Percentiles rank a stretch among this genome's conserved stretches.
These are phyloP conservation scores for Microascus cirrosus DNA, from an alignment of 2,329 filamentous ascomycete species.

Conservation along the genomic window DNA sequence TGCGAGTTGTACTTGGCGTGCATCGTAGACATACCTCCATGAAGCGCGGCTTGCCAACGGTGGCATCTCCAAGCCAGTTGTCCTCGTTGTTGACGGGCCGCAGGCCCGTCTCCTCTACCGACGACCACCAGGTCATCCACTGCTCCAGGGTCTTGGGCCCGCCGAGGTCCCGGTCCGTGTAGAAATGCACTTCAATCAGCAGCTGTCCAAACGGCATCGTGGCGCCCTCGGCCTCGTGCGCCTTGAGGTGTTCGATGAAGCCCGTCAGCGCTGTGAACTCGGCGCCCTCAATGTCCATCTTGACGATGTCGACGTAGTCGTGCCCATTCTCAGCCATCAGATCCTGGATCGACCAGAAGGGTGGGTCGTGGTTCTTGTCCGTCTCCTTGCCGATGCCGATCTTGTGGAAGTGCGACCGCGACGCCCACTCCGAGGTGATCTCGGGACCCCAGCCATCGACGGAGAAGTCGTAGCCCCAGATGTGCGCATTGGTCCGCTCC, in stretches of 20 bases:
- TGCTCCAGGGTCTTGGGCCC: neutral
- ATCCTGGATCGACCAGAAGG: slow-evolving; percentile 21
- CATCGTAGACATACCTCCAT: neutral
- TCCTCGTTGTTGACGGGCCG: slow-evolving; percentile 3
- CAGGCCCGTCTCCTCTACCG: slow-evolving; percentile 2
- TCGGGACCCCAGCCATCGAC: slow-evolving; percentile 19
- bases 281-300: slow-evolving; percentile 26
- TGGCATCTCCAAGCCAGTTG: slow-evolving; percentile 3
- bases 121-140: neutral
- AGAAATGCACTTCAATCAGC: slow-evolving; percentile 11
- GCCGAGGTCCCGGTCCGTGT: neutral
- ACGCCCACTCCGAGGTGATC: slow-evolving; percentile 11
- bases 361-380: slow-evolving; percentile 13
- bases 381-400: slow-evolving; percentile 18
- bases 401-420: slow-evolving; percentile 19
- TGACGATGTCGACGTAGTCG: slow-evolving; percentile 25
- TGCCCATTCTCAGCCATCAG: slow-evolving; percentile 25
- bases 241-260: neutral
- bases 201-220: slow-evolving; percentile 11
- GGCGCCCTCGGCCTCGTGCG: neutral
- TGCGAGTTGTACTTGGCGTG: neutral
- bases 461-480: slow-evolving; percentile 27
- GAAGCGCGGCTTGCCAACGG: neutral
- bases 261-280: slow-evolving; percentile 17
- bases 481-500: slow-evolving; percentile 21